These are phyloP conservation scores for Hyparrhenia diplandra DNA, from an alignment of 176 grass and related monocot species.

Conservation along the genomic window DNA sequence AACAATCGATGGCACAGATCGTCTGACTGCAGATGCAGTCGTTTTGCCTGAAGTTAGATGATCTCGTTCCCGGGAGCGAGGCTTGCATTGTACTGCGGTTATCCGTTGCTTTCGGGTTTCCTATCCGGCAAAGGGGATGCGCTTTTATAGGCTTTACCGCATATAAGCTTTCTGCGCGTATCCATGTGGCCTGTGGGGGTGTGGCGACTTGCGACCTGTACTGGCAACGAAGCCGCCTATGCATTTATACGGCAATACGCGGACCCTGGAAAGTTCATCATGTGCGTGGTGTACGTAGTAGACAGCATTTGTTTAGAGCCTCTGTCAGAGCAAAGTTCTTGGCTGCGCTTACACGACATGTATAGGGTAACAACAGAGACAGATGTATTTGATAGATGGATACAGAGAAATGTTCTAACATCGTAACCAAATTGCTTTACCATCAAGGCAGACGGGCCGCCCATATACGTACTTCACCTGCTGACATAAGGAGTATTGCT, in stretches of 20 bases:
- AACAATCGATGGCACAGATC: too few species aligned
- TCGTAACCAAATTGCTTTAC: not conserved
- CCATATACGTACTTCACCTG: not conserved
- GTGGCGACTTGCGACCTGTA: not conserved
- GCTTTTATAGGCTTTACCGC: not conserved
- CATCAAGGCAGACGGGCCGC: not conserved
- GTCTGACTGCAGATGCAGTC: too few species aligned
- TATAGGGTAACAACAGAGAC: too few species aligned
- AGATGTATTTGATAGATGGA: not conserved
- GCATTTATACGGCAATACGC: not conserved
- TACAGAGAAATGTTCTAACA: not conserved
- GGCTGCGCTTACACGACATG: too few species aligned
- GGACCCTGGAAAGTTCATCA: not conserved
- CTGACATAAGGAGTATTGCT: not conserved
- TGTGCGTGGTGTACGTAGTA: not conserved
- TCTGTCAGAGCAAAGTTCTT: not conserved
- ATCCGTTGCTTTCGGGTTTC: slow-evolving; percentile 17
- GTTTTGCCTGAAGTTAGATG: too few species aligned
- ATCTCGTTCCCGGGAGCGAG: not conserved
- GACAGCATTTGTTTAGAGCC: not conserved
- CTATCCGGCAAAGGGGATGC: not conserved
- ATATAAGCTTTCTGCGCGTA: not conserved
- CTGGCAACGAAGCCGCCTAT: not conserved
- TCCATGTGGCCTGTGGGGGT: not conserved
- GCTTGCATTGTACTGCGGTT: not conserved